Percentiles rank a stretch among this genome's conserved stretches.
phyloP scores from a whole-genome alignment of 768 basidiomycete species.

The Phaeotremella skinneri region DNA sequence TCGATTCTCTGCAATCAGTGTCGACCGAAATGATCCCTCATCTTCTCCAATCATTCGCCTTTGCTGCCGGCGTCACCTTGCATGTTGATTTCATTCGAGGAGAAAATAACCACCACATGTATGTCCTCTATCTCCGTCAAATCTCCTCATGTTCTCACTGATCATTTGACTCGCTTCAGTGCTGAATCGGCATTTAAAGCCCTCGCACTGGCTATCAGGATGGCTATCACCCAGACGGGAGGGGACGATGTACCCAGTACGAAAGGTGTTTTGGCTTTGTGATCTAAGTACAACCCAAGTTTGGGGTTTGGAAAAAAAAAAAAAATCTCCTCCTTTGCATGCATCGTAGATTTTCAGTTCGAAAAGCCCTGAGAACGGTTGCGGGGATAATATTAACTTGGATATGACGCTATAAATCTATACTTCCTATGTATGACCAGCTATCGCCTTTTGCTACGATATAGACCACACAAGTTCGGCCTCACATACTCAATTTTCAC shows the following conservation, averaged over 20 bases:
- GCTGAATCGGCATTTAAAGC: slow-evolving; percentile 99
- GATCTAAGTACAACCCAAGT: slow-evolving; percentile 8
- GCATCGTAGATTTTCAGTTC: no score
- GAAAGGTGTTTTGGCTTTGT: slow-evolving; percentile 76
- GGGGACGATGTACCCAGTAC: slow-evolving; percentile 90
- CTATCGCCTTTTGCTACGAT: no score
- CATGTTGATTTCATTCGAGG: slow-evolving; percentile 93
- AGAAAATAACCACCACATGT: slow-evolving; percentile 98
- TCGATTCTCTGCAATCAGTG: slow-evolving; percentile 58
- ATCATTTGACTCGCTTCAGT: slow-evolving; percentile 54
- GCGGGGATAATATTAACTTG: no score
- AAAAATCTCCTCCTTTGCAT: no score
- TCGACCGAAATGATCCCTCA: slow-evolving; percentile 96
- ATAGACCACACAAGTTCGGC: no score
- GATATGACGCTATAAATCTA: no score
- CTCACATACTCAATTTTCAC: no score
- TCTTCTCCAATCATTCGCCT: slow-evolving; percentile 96
- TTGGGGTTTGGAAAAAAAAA: no score
- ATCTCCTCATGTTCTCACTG: background rate
- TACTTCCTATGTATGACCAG: no score
- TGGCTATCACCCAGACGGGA: slow-evolving; percentile 89
- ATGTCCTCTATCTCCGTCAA: slow-evolving; percentile 45
- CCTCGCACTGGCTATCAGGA: slow-evolving; percentile 85
- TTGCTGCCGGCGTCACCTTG: slow-evolving; percentile 86
- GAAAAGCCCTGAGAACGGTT: no score